Evolutionary conservation across 495 filamentous ascomycete species (phyloP), one percentile per base, ranked within the genome.

Genomic region (Penicillium lagena): DNA sequence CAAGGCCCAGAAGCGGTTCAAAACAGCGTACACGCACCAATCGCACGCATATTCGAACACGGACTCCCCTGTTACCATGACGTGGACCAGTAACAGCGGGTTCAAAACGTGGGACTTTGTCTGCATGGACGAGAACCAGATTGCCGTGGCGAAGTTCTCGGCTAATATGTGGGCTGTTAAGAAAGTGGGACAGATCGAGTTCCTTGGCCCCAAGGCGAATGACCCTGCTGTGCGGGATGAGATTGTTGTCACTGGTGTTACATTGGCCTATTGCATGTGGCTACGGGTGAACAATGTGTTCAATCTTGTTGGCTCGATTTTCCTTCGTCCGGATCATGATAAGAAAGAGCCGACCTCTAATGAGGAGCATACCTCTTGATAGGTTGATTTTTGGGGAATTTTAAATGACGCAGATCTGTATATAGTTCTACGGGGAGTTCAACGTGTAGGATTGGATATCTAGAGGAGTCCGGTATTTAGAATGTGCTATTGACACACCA

Each of bases 61-160:
- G 8, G 52, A 45, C 10, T 29, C 45, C 1, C 59, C 63, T 0
- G 46, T 54, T 11, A 59, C 51, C 13, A 39, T 68, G 51, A 61
- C 59, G 32, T 68, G 63, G 63, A 54, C 58, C 9, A 55, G 60
- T 10, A 43, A 55, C 27, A 37, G 37, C 17, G 50, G 47, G 9
- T 56, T 64, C 39, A 64, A 58, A 13, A 56, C 33, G 8, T 68
- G 63, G 61, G 59, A 68, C 39, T 68, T 66, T 47, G 43, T 68
- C 32, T 64, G 59, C 35, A 40, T 56, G 9, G 59, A 64, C 35
- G 63, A 64, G 39, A 37, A 58, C 1, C 52, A 59, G 37, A 35
- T 54, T 39, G 56, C 63, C 11, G 47, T 67, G 9, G 61, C 61
- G 6, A 54, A 51, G 30, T 63, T 58, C 36, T 38, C 49, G 9